Evolutionary conservation across 345 rosid genomes (phyloP).

Genomic region (Brassica juncea): DNA sequence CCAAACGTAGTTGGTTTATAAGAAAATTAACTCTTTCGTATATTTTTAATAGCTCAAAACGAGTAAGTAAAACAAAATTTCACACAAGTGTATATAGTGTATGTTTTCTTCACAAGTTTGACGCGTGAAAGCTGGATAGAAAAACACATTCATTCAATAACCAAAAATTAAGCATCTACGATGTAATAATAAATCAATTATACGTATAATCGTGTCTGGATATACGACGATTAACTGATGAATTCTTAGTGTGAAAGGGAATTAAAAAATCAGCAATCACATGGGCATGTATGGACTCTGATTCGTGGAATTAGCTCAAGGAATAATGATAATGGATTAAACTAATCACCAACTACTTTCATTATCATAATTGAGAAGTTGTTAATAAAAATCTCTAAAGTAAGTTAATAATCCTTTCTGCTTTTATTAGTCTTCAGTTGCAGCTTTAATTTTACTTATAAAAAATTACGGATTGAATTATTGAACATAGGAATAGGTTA

Average conservation of each 20-base stretch:
- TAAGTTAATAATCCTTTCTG: neutral
- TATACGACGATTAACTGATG: slow-evolving; percentile 9
- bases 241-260: slow-evolving; percentile 22
- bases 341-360: slow-evolving; percentile 35
- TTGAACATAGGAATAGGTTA: slow-evolving; percentile 33
- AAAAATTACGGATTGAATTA: slow-evolving; percentile 28
- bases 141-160: neutral
- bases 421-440: slow-evolving; percentile 24
- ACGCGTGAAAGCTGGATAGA: neutral
- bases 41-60: neutral
- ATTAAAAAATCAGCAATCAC: slow-evolving; percentile 17
- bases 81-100: neutral
- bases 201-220: neutral
- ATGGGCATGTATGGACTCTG: slow-evolving; percentile 28
- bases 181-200: neutral
- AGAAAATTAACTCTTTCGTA: neutral
- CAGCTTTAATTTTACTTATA: slow-evolving; percentile 24
- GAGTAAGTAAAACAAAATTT: neutral
- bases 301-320: slow-evolving; percentile 33
- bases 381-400: slow-evolving; percentile 20
- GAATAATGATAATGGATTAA: slow-evolving; percentile 13
- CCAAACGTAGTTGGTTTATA: neutral
- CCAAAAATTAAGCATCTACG: neutral
- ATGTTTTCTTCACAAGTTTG: neutral
- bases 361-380: slow-evolving; percentile 31